phyloP scores from a whole-genome alignment of 2,329 filamentous ascomycete genomes.

The Trichoderma aggressivum region DNA sequence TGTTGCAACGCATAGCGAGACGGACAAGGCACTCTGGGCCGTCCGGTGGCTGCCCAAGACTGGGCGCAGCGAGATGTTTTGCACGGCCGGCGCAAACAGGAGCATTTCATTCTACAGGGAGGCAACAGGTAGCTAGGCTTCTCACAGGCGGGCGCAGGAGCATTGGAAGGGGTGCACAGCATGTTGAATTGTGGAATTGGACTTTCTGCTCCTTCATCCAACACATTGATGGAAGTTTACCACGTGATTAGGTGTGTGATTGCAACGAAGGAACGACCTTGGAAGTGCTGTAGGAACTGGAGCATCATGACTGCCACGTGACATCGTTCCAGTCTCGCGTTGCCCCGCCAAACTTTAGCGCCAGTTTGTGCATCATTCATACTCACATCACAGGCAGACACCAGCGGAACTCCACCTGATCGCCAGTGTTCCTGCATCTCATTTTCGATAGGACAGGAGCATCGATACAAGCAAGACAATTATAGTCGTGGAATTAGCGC shows the following conservation, averaged over 20 bases:
- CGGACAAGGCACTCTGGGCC: slow-evolving; percentile 78
- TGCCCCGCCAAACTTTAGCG: slow-evolving; percentile 49
- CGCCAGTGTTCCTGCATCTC: not conserved
- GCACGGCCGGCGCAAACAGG: slow-evolving; percentile 71
- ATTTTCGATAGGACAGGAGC: not conserved
- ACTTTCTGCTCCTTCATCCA: not conserved
- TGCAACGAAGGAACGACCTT: no score
- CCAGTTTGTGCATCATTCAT: not conserved
- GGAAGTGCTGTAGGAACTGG: no score
- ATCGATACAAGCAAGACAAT: not conserved
- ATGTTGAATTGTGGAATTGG: not conserved
- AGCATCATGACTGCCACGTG: slow-evolving; percentile 40
- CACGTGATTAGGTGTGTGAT: slow-evolving; percentile 15
- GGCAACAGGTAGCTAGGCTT: slow-evolving; percentile 62
- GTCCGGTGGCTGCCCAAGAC: slow-evolving; percentile 80
- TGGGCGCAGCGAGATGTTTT: slow-evolving; percentile 67
- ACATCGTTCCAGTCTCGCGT: slow-evolving; percentile 47
- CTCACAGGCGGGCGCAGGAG: not conserved
- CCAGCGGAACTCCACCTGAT: not conserved
- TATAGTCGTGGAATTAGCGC: not conserved
- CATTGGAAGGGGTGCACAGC: not conserved
- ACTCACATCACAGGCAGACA: not conserved
- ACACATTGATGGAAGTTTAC: not conserved
- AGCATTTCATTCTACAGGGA: slow-evolving; percentile 82
- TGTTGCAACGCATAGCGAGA: slow-evolving; percentile 91